phyloP scores from a whole-genome alignment of 148 eudicot species.

The Limonium bicolor region DNA sequence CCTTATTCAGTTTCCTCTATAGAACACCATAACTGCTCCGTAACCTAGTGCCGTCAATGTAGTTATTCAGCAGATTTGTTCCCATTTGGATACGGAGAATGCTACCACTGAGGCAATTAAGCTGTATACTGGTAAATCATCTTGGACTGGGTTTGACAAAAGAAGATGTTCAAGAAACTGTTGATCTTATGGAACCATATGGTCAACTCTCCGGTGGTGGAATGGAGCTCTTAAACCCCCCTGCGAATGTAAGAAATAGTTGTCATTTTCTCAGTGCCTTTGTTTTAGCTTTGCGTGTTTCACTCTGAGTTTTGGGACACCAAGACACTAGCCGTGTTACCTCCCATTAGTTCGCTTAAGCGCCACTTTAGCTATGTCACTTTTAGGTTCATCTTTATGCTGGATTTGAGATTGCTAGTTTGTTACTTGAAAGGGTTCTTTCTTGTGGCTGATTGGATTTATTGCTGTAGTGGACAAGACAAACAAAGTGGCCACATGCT shows the following conservation, averaged over 20 bases:
- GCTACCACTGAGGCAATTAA: constrained; percentile 34
- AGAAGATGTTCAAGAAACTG: constrained; percentile 66
- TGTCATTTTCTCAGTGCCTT: neutral
- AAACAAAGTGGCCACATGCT: constrained; percentile 83
- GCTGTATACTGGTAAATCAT: constrained; percentile 68
- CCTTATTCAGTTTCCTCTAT: too few species aligned
- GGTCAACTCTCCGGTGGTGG: constrained; percentile 75
- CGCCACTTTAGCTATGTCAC: too few species aligned
- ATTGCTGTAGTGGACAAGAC: constrained; percentile 64
- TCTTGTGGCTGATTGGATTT: constrained; percentile 2
- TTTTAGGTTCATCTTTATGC: too few species aligned
- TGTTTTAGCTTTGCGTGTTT: too few species aligned
- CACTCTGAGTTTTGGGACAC: too few species aligned
- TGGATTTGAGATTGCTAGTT: too few species aligned
- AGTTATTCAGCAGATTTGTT: constrained; percentile 51
- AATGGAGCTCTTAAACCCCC: constrained; percentile 61
- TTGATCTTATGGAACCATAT: constrained; percentile 90
- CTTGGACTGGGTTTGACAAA: constrained; percentile 69
- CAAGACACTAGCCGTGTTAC: too few species aligned
- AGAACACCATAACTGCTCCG: too few species aligned
- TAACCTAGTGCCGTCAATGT: too few species aligned
- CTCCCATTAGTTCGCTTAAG: too few species aligned
- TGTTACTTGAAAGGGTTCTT: neutral
- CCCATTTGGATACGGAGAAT: constrained; percentile 73
- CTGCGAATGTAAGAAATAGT: constrained; percentile 51